phyloP scores from a whole-genome alignment of 345 rosid species.

The Salix koriyanagi region DNA sequence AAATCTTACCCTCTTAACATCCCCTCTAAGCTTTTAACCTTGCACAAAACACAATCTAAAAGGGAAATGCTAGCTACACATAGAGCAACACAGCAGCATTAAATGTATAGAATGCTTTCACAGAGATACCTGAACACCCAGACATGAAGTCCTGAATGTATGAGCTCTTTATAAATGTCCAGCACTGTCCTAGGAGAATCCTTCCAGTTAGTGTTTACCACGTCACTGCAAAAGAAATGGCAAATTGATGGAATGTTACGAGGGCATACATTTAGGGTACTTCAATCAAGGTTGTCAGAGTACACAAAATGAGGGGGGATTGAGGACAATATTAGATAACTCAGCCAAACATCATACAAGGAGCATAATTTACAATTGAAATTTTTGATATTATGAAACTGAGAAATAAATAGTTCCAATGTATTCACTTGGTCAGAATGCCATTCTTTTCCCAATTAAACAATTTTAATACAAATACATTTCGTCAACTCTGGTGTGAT shows the following conservation, averaged over 20 bases:
- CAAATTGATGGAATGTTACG: background rate
- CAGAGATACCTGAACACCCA: conserved; percentile 83
- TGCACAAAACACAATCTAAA: too few relatives aligned
- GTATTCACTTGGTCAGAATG: background rate
- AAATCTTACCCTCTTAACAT: too few relatives aligned
- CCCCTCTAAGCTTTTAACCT: too few relatives aligned
- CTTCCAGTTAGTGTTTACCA: conserved; percentile 50
- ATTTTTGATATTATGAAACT: background rate
- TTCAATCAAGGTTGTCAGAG: background rate
- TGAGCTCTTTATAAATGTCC: conserved; percentile 74
- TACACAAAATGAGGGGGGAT: background rate
- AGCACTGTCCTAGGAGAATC: conserved; percentile 68
- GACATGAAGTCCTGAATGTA: conserved; percentile 67
- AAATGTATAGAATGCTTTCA: background rate
- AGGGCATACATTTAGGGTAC: background rate
- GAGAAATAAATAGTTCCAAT: background rate
- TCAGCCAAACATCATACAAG: background rate
- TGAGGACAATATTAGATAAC: background rate
- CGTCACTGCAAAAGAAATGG: conserved; percentile 37
- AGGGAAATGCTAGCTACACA: background rate
- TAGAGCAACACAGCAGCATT: background rate
- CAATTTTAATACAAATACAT: background rate
- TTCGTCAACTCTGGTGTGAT: background rate
- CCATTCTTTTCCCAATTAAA: background rate
- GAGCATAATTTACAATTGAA: too few relatives aligned